Base-by-base conservation (phyloP, 306 rosid species). In the Medicago arabica region DNA sequence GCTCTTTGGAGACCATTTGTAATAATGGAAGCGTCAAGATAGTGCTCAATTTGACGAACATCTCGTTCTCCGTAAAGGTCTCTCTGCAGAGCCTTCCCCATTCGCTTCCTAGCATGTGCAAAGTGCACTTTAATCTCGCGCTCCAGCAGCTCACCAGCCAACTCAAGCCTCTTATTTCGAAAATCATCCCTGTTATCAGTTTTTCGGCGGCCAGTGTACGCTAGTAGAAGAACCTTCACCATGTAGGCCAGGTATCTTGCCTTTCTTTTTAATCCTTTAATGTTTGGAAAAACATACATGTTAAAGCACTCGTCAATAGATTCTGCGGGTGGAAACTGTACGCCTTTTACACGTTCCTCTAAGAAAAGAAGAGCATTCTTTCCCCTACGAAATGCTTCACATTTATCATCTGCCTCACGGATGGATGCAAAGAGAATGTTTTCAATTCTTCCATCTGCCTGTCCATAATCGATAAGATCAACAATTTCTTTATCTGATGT, bases 1-100 rank as follows among this genome's bases (percentile, higher is more conserved):
- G 99, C 99, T 77, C 99, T 80, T 54, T 94, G 88, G 51, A 96
- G 90, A 82, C 98, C 99, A 71, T 90, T 96, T 49, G 99, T 89
- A 50, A 96, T 89, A 67, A 96, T 89, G 49, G 99, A 90, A 47
- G 99, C 96, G 71, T 96, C 99, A 8, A 96, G 84, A 82, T 96
- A 96, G 78, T 88, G 86, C 69, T 96, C 99, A 76, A 90, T 80
- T 2, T 85, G 92, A 1, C 86, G 92, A 31, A 96, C 84, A 0
- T 66, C 81, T 34, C 89, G 88, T 28, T 92, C 98, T 55, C 90
- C 96, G 39, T 89, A 87, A 16, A 92, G 97, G 75, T 92, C 99
- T 83, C 97, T 90, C 73, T 96, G 99, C 87, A 96, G 62, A 63
- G 86, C 97, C 89, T 90, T 96, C 50, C 86, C 53, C 93, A 90